Conservation (phyloP, 2,329 filamentous ascomycete genomes). For the Ophiostoma piceae region DNA sequence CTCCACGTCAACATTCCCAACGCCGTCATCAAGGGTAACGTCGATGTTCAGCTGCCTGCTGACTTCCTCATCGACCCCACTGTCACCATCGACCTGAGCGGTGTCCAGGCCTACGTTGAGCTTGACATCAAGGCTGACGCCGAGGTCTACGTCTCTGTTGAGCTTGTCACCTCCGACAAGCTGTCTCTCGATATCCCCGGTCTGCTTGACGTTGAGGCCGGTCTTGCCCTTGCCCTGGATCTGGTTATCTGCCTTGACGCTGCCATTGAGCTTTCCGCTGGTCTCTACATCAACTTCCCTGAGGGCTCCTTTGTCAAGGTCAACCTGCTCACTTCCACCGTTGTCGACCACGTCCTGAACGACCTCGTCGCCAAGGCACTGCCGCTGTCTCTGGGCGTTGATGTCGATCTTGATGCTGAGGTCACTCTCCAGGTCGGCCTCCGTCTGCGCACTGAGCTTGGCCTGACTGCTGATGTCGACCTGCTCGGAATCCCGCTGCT, state of each 20-base stretch:
- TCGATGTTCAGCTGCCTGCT: slow-evolving; percentile 25
- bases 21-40: slow-evolving; percentile 26
- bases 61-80: slow-evolving; percentile 27
- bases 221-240: slow-evolving; percentile 32
- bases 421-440: slow-evolving; percentile 31
- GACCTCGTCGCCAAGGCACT: slow-evolving; percentile 30
- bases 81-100: slow-evolving; percentile 29
- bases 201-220: slow-evolving; percentile 28
- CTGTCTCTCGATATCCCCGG: slow-evolving; percentile 29
- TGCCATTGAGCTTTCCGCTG: slow-evolving; percentile 30
- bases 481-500: slow-evolving; percentile 29
- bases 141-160: slow-evolving; percentile 27
- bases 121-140: slow-evolving; percentile 30
- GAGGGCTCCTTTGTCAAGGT: slow-evolving; percentile 31
- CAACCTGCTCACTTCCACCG: slow-evolving; percentile 29
- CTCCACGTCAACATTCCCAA: slow-evolving; percentile 28
- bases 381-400: slow-evolving; percentile 28
- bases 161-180: slow-evolving; percentile 28
- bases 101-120: slow-evolving; percentile 31
- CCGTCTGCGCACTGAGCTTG: slow-evolving; percentile 32
- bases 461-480: slow-evolving; percentile 27
- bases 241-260: slow-evolving; percentile 31
- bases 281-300: slow-evolving; percentile 32
- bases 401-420: slow-evolving; percentile 29
- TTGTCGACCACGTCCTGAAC: slow-evolving; percentile 27